Evolutionary conservation across 2,329 filamentous ascomycete genomes (phyloP).

Genomic region (Podosphaera xanthii): DNA sequence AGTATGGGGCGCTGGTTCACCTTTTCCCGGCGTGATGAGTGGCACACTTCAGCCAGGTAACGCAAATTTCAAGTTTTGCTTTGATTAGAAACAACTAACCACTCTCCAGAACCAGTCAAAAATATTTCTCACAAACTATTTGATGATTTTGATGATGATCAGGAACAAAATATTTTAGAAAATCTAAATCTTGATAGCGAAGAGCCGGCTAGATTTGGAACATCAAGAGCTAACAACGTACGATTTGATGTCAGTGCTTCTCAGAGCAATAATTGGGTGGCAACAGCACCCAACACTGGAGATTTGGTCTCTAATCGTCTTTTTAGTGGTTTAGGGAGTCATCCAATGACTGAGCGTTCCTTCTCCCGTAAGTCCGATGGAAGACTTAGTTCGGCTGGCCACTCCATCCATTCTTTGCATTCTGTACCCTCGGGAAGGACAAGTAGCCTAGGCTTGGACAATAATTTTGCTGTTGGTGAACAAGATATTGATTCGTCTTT

Average conservation of each 20-base stretch:
- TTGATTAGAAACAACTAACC: not conserved
- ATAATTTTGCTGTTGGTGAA: slow-evolving; percentile 37
- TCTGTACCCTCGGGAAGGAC: slow-evolving; percentile 54
- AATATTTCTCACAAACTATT: slow-evolving; percentile 69
- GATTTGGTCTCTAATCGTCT: slow-evolving; percentile 62
- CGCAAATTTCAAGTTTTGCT: slow-evolving; percentile 12
- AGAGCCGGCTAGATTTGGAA: slow-evolving; percentile 61
- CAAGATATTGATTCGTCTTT: slow-evolving; percentile 46
- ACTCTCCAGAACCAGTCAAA: slow-evolving; percentile 45
- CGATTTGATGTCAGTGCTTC: slow-evolving; percentile 92
- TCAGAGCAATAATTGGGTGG: slow-evolving; percentile 66
- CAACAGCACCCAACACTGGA: slow-evolving; percentile 58
- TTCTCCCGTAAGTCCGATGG: slow-evolving; percentile 92
- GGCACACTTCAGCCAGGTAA: slow-evolving; percentile 73
- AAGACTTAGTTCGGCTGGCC: slow-evolving; percentile 76
- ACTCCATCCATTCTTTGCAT: slow-evolving; percentile 46
- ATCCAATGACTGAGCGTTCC: slow-evolving; percentile 70
- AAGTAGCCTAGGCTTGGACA: slow-evolving; percentile 72
- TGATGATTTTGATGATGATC: slow-evolving; percentile 66
- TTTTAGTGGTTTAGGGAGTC: slow-evolving; percentile 54
- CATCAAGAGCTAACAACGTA: slow-evolving; percentile 87
- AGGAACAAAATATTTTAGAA: slow-evolving; percentile 55
- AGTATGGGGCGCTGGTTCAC: slow-evolving; percentile 77
- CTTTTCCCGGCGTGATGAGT: slow-evolving; percentile 67
- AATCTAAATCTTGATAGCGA: slow-evolving; percentile 71